Conservation (phyloP, 768 basidiomycete species). For the Naematelia encephala region DNA sequence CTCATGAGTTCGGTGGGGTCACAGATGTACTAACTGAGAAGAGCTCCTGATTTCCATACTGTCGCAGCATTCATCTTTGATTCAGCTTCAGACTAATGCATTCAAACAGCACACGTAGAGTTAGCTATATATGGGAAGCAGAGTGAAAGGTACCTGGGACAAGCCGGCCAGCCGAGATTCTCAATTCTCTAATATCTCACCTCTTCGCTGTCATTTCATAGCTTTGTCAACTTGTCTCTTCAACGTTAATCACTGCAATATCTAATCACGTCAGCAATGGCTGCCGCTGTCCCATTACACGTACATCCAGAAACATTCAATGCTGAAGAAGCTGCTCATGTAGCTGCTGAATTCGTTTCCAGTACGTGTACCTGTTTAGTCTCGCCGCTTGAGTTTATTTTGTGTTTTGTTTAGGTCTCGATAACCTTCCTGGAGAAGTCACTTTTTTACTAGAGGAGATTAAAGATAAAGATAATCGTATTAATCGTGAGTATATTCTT, state of each 20-base stretch:
- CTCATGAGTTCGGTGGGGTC: neutral
- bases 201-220: neutral
- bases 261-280: slow-evolving; percentile 1
- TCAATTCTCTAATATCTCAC: neutral
- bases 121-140: too few species aligned
- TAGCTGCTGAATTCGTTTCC: slow-evolving; percentile 34
- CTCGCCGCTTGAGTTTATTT: neutral
- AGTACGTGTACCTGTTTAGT: slow-evolving; percentile 30
- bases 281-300: slow-evolving; percentile 15
- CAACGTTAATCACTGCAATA: too few species aligned
- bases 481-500: slow-evolving; percentile 34
- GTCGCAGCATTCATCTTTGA: slow-evolving; percentile 2
- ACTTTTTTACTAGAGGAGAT: slow-evolving; percentile 47
- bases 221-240: too few species aligned
- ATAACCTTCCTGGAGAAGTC: slow-evolving; percentile 46
- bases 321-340: slow-evolving; percentile 43
- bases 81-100: neutral
- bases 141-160: neutral
- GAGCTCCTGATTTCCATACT: slow-evolving; percentile 36
- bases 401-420: slow-evolving; percentile 31
- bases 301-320: slow-evolving; percentile 32
- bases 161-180: neutral
- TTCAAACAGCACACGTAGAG: too few species aligned
- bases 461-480: slow-evolving; percentile 37
- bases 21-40: slow-evolving; percentile 26